A percentile compares a stretch with the other conserved stretches of the same genome.
phyloP scores from a whole-genome alignment of 179 eudicot species.

The Corrigiola litoralis region DNA sequence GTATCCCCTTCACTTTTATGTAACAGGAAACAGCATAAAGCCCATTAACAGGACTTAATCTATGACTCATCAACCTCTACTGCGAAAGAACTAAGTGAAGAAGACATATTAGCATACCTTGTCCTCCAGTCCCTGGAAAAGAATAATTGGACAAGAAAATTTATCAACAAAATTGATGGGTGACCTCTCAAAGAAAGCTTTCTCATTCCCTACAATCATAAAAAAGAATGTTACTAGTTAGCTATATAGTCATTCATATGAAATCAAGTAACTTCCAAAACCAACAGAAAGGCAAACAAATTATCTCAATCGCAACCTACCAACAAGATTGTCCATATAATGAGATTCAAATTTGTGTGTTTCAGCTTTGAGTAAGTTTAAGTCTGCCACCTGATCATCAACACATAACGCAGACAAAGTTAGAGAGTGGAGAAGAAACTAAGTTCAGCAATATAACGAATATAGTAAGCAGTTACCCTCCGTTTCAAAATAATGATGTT shows the following conservation, averaged over 20 bases:
- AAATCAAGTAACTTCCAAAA: not conserved
- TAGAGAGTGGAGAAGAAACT: not conserved
- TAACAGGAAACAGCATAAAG: not conserved
- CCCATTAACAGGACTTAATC: not conserved
- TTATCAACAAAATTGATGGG: conserved; percentile 82
- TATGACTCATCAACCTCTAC: not conserved
- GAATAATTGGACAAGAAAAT: conserved; percentile 88
- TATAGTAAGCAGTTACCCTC: not conserved
- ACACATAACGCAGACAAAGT: not conserved
- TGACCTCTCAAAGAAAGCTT: conserved; percentile 64
- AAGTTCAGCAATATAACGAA: too few relatives aligned
- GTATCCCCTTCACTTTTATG: not conserved
- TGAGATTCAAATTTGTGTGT: conserved; percentile 91
- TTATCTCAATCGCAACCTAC: conserved; percentile 28
- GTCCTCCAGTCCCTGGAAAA: conserved; percentile 95
- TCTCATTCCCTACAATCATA: conserved; percentile 56
- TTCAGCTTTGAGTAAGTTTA: conserved; percentile 67
- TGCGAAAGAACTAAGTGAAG: not conserved
- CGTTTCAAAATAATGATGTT: too few relatives aligned
- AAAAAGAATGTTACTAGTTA: conserved; percentile 1
- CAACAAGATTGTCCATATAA: conserved; percentile 80
- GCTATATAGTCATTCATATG: not conserved
- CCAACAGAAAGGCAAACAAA: not conserved
- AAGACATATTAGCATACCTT: conserved; percentile 65
- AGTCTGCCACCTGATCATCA: conserved; percentile 66